These are phyloP conservation scores for Cyberlindnera samutprakarnensis DNA, from an alignment of 805 yeast genomes.

Conservation along the genomic window DNA sequence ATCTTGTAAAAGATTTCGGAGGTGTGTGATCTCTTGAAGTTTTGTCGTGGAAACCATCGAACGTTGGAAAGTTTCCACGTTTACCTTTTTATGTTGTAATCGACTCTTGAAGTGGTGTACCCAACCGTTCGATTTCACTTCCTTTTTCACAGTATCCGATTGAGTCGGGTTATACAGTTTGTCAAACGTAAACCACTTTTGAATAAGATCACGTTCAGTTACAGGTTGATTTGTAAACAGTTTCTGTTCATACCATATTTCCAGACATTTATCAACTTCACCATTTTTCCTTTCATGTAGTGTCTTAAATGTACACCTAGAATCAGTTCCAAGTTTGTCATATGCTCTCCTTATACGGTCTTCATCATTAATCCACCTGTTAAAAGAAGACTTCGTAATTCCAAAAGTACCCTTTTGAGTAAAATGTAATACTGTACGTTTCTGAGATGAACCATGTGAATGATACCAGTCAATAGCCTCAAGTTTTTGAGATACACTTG, in stretches of 20 bases:
- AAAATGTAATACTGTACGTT: conserved; percentile 28
- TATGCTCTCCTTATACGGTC: conserved; percentile 23
- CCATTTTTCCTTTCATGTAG: conserved; percentile 21
- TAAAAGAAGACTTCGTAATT: conserved; percentile 31
- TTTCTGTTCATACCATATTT: conserved; percentile 29
- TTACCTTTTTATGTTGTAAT: conserved; percentile 21
- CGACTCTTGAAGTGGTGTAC: conserved; percentile 30
- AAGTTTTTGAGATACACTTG: conserved; percentile 31
- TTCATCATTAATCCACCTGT: conserved; percentile 33
- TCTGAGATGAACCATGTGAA: conserved; percentile 26
- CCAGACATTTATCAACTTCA: conserved; percentile 29
- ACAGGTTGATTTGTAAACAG: conserved; percentile 22
- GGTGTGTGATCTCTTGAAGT: conserved; percentile 12
- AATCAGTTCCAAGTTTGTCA: conserved; percentile 20
- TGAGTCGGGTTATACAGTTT: conserved; percentile 7
- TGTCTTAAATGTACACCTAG: conserved; percentile 12
- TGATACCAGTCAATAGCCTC: conserved; percentile 30
- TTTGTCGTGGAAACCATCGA: conserved; percentile 1
- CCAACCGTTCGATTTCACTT: conserved; percentile 31
- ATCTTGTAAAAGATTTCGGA: conserved; percentile 12
- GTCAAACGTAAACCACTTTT: conserved; percentile 23
- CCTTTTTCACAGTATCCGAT: conserved; percentile 1
- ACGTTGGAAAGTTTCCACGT: conserved; percentile 22
- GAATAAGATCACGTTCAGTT: conserved; percentile 24
- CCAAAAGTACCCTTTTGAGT: conserved; percentile 23